phyloP scores from a whole-genome alignment of 2,329 filamentous ascomycete species.

The Rutstroemia sp. region DNA sequence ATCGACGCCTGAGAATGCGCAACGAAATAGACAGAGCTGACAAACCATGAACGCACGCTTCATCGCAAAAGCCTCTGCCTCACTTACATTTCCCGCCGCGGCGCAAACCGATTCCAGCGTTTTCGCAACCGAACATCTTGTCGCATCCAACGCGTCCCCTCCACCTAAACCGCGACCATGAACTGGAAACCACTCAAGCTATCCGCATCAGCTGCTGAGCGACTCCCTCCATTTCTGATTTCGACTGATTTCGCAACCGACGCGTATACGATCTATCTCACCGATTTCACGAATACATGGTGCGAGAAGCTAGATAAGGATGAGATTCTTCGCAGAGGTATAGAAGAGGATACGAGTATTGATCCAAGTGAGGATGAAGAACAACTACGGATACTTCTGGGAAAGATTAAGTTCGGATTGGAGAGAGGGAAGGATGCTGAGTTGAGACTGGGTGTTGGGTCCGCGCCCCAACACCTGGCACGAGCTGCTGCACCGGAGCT shows the following conservation, averaged over 20 bases:
- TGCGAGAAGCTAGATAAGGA: conserved; percentile 53
- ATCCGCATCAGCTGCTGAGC: conserved; percentile 18
- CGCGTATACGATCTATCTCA: conserved; percentile 59
- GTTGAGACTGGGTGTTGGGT: conserved; percentile 35
- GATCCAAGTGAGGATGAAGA: conserved; percentile 58
- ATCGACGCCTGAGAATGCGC: background rate
- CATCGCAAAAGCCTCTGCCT: background rate
- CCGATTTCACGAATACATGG: conserved; percentile 71
- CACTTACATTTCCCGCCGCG: background rate
- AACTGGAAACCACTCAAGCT: conserved; percentile 22
- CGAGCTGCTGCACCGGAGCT: conserved; percentile 29
- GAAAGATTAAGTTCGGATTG: conserved; percentile 49
- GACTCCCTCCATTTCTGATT: conserved; percentile 54
- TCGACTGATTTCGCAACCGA: conserved; percentile 47
- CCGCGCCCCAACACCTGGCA: no score
- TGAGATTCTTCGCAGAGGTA: conserved; percentile 56
- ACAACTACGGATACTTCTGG: conserved; percentile 61
- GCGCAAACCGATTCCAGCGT: background rate
- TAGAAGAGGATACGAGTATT: conserved; percentile 59
- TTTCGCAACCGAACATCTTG: background rate
- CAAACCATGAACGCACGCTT: background rate
- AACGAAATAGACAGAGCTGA: background rate
- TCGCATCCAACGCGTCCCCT: background rate
- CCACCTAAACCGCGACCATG: conserved; percentile 11
- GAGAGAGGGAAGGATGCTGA: conserved; percentile 37